Base-by-base conservation (phyloP, 176 grass and related monocot species). In the Aechmea fasciata region DNA sequence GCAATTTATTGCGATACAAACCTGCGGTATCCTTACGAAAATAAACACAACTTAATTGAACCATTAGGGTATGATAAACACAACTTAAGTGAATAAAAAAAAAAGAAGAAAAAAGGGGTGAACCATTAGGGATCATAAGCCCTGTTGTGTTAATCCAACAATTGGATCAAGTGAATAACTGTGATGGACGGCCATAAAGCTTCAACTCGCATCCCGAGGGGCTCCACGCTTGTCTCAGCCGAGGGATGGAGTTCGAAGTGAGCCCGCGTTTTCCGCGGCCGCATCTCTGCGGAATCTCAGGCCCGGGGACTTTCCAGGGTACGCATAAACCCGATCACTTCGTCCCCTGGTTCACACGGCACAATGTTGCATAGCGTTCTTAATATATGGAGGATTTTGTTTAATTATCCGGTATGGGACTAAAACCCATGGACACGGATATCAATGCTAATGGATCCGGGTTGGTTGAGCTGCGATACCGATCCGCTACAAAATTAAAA, bases 241-340 rank as follows among this genome's bases (percentile, higher is more conserved):
- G 5, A 20, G 54, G 10, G 10, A n/a, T 14, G 3, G 3, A 19
- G 5, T 17, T 17, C 2, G 10, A 10, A 59, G 54, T 18, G 3
- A 6, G 10, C 54, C 54, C 54, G 54, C 15, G 54, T 59, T 15
- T 59, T 9, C 13, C 14, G 52, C 54, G 54, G 54, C 54, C 54
- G 13, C 54, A 59, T 59, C 54, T 59, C 54, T 59, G 54, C 13
- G 54, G 54, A 0, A 19, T 20, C 0, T n/a, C 5, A 59, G 54
- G 54, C 54, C 54, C 54, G 54, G 54, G 54, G 54, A 59, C 64
- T 66, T 66, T 41, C 54, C 62, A 57, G 73, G 15, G n/a, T 19
- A 2, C 0, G 19, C 33, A 19, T 1, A 59, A 17, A 59, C 54
- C 54, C 54, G 10, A 5, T 59, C 54, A 59, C 54, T 59, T 19